These are phyloP conservation scores for Phytopythium aichiense DNA, from an alignment of 352 stramenopile genomes.

Conservation along the genomic window DNA sequence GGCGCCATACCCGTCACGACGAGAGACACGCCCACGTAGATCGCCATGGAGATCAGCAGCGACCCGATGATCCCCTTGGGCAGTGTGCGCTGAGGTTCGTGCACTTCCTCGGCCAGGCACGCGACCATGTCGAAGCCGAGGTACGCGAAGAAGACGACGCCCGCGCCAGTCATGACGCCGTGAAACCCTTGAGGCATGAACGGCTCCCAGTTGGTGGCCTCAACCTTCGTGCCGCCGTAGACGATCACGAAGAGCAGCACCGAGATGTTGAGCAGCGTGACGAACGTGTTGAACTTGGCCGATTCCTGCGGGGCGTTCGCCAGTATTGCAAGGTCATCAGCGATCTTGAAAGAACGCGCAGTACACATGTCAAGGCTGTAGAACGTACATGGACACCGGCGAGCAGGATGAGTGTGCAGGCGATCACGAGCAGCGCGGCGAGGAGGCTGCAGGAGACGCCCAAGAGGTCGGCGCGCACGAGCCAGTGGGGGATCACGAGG, in stretches of 20 bases:
- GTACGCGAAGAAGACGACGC: slow-evolving; percentile 91
- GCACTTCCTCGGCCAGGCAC: slow-evolving; percentile 89
- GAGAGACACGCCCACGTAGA: slow-evolving; percentile 89
- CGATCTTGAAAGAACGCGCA: neutral
- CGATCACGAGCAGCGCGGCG: slow-evolving; percentile 72
- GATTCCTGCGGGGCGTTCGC: slow-evolving; percentile 57
- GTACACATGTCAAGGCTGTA: neutral
- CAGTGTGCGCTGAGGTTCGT: slow-evolving; percentile 86
- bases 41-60: slow-evolving; percentile 87
- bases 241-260: slow-evolving; percentile 90
- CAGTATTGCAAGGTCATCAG: neutral
- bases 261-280: slow-evolving; percentile 87
- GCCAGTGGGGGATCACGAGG: slow-evolving; percentile 55
- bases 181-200: slow-evolving; percentile 86
- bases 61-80: slow-evolving; percentile 91
- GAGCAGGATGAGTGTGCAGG: slow-evolving; percentile 82
- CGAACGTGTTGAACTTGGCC: slow-evolving; percentile 88
- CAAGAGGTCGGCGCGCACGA: slow-evolving; percentile 48
- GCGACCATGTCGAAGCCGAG: slow-evolving; percentile 93
- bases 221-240: slow-evolving; percentile 74
- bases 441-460: slow-evolving; percentile 75
- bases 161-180: slow-evolving; percentile 84
- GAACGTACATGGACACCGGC: slow-evolving; percentile 71
- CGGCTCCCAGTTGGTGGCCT: slow-evolving; percentile 69
- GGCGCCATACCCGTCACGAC: slow-evolving; percentile 88